phyloP scores from a whole-genome alignment of 2,329 filamentous ascomycete species.

The Westerdykella aurantiaca region DNA sequence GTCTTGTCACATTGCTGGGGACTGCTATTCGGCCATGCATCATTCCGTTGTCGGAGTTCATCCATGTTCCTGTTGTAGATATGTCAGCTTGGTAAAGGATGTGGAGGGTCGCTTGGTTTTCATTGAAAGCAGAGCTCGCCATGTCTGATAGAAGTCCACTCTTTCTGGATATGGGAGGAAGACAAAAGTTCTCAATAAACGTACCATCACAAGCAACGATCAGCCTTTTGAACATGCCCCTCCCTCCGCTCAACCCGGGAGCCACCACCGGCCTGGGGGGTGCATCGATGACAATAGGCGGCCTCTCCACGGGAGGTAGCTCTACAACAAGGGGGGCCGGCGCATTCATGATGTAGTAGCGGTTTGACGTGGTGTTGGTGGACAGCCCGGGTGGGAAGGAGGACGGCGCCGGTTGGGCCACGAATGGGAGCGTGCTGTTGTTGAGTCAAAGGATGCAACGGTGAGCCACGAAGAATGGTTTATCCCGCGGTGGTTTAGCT shows the following conservation, averaged over 20 bases:
- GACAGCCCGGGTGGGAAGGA: not conserved
- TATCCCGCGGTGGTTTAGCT: not conserved
- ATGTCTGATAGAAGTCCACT: not conserved
- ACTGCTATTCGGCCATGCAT: slow-evolving; percentile 41
- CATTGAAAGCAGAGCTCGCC: no score
- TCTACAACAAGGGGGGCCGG: slow-evolving; percentile 2
- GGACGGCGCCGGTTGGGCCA: not conserved
- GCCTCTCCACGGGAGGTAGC: slow-evolving; percentile 11
- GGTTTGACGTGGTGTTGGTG: no score
- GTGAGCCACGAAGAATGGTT: no score
- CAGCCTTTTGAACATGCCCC: slow-evolving; percentile 37
- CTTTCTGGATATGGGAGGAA: not conserved
- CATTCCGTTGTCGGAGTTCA: slow-evolving; percentile 45
- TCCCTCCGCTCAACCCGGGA: slow-evolving; percentile 31
- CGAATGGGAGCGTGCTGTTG: no score
- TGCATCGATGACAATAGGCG: slow-evolving; percentile 5
- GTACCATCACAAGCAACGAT: slow-evolving; percentile 38
- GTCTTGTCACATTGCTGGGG: slow-evolving; percentile 47
- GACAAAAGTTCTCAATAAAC: not conserved
- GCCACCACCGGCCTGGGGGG: slow-evolving; percentile 16
- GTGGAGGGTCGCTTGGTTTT: no score
- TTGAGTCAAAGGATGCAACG: no score
- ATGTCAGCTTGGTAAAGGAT: no score
- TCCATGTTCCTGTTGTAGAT: slow-evolving; percentile 38
- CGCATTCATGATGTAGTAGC: not conserved